Evolutionary conservation across 352 stramenopile species (phyloP).

Genomic region (Pythium aristosporum): DNA sequence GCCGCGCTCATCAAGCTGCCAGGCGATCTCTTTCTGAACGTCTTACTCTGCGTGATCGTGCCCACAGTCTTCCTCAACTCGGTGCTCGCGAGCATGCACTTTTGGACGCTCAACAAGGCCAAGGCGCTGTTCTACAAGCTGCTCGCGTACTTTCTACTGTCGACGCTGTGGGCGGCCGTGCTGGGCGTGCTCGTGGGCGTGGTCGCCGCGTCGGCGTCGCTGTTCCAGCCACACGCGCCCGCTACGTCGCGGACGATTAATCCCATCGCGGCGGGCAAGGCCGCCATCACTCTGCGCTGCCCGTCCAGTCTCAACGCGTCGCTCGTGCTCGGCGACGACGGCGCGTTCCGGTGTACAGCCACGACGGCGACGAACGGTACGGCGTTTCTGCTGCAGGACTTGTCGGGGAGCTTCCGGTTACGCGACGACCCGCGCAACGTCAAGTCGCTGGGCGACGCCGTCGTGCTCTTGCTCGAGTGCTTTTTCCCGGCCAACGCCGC

Average conservation of each 20-base stretch:
- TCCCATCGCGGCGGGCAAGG: slow-evolving; percentile 16
- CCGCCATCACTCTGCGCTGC: slow-evolving; percentile 27
- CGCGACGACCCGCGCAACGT: slow-evolving; percentile 6
- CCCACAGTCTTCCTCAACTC: slow-evolving; percentile 40
- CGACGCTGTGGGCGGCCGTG: slow-evolving; percentile 43
- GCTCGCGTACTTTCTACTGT: slow-evolving; percentile 33
- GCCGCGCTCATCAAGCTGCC: slow-evolving; percentile 31
- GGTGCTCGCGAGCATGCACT: slow-evolving; percentile 46
- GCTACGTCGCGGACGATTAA: slow-evolving; percentile 17
- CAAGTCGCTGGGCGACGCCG: slow-evolving; percentile 5
- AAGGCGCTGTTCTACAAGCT: slow-evolving; percentile 31
- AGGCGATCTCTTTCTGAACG: slow-evolving; percentile 37
- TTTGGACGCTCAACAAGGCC: slow-evolving; percentile 41
- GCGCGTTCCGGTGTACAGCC: slow-evolving; percentile 22
- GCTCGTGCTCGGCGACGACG: slow-evolving; percentile 39
- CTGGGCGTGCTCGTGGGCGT: slow-evolving; percentile 50
- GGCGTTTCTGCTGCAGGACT: slow-evolving; percentile 47
- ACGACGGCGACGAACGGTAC: slow-evolving; percentile 34
- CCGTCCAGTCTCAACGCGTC: slow-evolving; percentile 16
- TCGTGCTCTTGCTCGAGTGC: slow-evolving; percentile 15
- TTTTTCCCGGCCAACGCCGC: slow-evolving; percentile 25
- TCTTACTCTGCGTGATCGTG: slow-evolving; percentile 43
- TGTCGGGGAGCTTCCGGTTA: slow-evolving; percentile 32
- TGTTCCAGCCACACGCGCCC: background rate
- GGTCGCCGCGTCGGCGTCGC: slow-evolving; percentile 38